Percentiles rank a stretch among this genome's conserved stretches.
phyloP scores from a whole-genome alignment of 2,329 filamentous ascomycete species.

The Beauveria varroae region DNA sequence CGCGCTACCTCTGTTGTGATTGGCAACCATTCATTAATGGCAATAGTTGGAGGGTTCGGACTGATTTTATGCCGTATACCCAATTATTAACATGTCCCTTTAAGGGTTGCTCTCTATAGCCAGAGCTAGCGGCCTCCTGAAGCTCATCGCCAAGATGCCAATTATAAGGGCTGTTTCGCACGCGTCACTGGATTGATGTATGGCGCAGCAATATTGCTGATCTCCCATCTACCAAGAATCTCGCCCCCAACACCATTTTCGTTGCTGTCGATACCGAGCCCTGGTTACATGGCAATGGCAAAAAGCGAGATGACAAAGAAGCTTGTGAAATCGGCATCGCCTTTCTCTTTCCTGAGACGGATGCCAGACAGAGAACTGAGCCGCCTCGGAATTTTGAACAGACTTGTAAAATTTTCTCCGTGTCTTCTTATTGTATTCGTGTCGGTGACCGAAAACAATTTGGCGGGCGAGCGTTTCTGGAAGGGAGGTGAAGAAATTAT shows the following conservation, averaged over 20 bases:
- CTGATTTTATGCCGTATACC: too few species aligned
- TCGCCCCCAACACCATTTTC: constrained; percentile 1
- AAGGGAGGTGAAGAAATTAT: not conserved
- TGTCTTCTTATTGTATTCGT: constrained; percentile 3
- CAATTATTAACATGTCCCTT: too few species aligned
- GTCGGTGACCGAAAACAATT: not conserved
- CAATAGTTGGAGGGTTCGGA: too few species aligned
- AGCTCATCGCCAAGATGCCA: not conserved
- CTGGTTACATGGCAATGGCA: not conserved
- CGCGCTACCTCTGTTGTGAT: too few species aligned
- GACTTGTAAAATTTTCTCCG: not conserved
- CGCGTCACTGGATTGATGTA: not conserved
- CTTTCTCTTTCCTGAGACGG: not conserved
- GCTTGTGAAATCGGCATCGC: constrained; percentile 1
- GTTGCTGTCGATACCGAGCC: constrained; percentile 8
- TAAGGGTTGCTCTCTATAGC: too few species aligned
- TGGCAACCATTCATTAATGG: too few species aligned
- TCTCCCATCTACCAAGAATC: not conserved
- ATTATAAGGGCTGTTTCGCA: not conserved
- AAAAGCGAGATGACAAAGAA: not conserved
- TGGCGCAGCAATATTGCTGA: not conserved
- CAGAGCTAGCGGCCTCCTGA: not conserved
- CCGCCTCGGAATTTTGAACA: not conserved
- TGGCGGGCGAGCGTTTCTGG: not conserved
- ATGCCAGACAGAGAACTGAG: not conserved